Percentiles rank a stretch among this genome's conserved stretches.
Conservation (phyloP, 176 grass and related monocot species). For the Musa acuminata region DNA sequence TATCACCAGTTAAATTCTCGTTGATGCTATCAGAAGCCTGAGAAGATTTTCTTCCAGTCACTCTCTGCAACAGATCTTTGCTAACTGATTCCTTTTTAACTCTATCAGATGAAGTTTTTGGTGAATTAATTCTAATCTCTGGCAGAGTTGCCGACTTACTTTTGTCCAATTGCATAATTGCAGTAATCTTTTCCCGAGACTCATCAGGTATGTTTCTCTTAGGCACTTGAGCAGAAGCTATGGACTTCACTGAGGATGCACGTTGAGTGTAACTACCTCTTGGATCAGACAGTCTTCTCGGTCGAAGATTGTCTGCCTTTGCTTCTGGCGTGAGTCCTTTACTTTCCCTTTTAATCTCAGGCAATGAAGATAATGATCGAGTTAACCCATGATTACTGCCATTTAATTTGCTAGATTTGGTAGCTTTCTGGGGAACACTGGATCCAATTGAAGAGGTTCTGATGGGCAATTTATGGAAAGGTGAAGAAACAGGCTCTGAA, state of each 20-base stretch:
- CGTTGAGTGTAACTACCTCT: constrained; percentile 33
- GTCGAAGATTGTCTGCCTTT: constrained; percentile 23
- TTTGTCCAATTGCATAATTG: constrained; percentile 53
- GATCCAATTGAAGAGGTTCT: constrained; percentile 31
- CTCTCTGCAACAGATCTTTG: constrained; percentile 26
- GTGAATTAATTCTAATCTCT: constrained; percentile 39
- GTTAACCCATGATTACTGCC: constrained; percentile 37
- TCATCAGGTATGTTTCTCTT: constrained; percentile 42
- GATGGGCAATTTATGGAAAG: constrained; percentile 16
- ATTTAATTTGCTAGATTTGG: constrained; percentile 14
- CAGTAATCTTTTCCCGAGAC: constrained; percentile 62
- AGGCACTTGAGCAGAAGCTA: constrained; percentile 14
- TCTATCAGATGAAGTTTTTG: constrained; percentile 12
- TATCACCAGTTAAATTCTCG: constrained; percentile 23
- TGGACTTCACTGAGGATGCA: constrained; percentile 17
- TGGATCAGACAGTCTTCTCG: constrained; percentile 53
- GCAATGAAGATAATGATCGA: constrained; percentile 57
- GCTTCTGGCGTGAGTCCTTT: constrained; percentile 13
- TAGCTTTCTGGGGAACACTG: constrained; percentile 21
- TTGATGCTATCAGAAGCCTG: constrained; percentile 11
- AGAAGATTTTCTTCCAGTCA: constrained; percentile 24
- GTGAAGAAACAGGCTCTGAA: constrained; percentile 20
- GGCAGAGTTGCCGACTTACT: constrained; percentile 76
- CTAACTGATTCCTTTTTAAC: constrained; percentile 19
- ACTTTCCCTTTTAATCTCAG: constrained; percentile 41